Conservation (phyloP, 1,284 basidiomycete genomes). For the Ustilago crameri region DNA sequence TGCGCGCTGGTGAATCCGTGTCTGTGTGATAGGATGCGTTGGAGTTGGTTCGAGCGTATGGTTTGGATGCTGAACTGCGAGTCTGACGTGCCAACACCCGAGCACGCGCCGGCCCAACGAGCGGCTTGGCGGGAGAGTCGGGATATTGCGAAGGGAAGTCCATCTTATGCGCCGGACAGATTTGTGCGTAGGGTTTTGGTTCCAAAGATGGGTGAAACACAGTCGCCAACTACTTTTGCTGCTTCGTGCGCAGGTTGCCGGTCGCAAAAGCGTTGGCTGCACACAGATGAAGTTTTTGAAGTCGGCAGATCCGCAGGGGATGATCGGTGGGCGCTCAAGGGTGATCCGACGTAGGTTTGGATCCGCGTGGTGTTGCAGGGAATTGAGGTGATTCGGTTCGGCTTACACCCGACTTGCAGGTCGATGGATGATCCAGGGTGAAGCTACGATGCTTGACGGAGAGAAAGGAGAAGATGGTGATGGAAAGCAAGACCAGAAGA, state of each 20-base stretch:
- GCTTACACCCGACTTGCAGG: constrained; percentile 31
- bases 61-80: constrained; percentile 45
- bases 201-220: too few relatives aligned
- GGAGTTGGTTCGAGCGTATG: constrained; percentile 40
- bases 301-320: neutral
- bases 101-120: constrained; percentile 42
- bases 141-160: constrained; percentile 52
- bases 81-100: constrained; percentile 43
- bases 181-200: neutral
- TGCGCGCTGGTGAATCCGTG: constrained; percentile 16
- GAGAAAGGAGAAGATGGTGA: neutral
- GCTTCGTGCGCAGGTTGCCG: neutral
- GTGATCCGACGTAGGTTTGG: constrained; percentile 1
- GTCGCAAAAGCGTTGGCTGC: neutral
- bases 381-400: neutral
- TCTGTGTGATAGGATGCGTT: constrained; percentile 20
- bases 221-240: too few relatives aligned
- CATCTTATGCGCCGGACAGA: constrained; percentile 22
- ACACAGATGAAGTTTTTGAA: neutral
- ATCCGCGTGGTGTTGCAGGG: neutral
- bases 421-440: constrained; percentile 23
- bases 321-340: constrained; percentile 1
- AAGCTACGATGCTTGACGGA: neutral
- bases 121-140: constrained; percentile 46
- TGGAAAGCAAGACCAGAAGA: neutral